Conservation (phyloP, 208 protist genomes). For the Wallacemonas sp. region DNA sequence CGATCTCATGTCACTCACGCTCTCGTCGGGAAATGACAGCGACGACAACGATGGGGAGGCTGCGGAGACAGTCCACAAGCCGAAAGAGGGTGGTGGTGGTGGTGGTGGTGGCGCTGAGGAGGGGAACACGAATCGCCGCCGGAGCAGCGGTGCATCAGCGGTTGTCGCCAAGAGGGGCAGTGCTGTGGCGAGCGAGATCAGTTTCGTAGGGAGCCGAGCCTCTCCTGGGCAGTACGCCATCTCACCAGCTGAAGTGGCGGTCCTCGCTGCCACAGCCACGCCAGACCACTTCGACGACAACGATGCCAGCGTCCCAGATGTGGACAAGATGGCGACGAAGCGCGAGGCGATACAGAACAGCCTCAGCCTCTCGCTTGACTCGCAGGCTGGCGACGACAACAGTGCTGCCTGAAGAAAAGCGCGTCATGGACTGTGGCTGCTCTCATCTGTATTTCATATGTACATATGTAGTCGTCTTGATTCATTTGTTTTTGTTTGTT, state of each 20-base stretch:
- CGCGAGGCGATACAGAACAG: not conserved
- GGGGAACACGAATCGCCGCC: no score
- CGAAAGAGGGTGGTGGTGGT: not conserved
- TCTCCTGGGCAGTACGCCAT: no score
- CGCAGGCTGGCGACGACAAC: not conserved
- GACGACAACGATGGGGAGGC: not conserved
- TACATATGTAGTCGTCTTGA: not conserved
- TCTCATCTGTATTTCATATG: not conserved
- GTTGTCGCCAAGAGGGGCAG: no score
- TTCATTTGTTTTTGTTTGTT: no score
- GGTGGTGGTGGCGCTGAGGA: not conserved
- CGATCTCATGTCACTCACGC: not conserved
- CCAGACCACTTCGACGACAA: no score
- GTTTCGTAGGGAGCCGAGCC: no score
- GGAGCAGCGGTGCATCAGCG: no score
- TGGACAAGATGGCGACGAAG: no score
- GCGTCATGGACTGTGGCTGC: not conserved
- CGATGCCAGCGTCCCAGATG: no score
- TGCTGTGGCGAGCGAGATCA: no score
- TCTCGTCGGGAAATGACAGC: not conserved
- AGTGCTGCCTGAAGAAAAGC: not conserved
- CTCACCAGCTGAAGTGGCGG: no score
- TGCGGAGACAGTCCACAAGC: not conserved
- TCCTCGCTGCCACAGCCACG: no score
- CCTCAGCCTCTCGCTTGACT: not conserved